Base-by-base conservation (phyloP, 768 basidiomycete species). In the Tulasnella sp. region DNA sequence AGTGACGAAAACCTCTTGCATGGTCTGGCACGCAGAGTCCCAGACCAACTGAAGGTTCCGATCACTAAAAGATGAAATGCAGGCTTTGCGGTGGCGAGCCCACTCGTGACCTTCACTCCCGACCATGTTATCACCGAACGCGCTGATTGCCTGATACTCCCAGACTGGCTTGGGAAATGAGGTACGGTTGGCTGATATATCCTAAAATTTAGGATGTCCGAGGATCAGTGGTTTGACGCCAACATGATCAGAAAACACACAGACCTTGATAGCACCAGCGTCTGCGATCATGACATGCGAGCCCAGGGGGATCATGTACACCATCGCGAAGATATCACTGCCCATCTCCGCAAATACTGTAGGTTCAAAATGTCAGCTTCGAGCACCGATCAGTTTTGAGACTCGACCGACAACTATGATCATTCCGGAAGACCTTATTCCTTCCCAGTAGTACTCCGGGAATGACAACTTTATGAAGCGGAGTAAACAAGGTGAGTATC, bases 81-180 rank as follows among this genome's bases (percentile, higher is more conserved):
- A 29, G 31, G 43, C 44, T 34, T 48, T 49, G 19, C 48, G 38
- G n/a, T 59, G 48, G 22, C 57, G 48, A 27, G n/a, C 49, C 57
- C 57, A 59, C 12, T 46, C 46, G n/a, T 49, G 29, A 10, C 57
- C 57, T 49, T 59, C 57, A 21, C 45, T 49, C 2, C 45, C 49
- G 19, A 59, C 15, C 10, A 59, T 29, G n/a, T 59, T 59, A 46
- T 31, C 34, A 7, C 57, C 57, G 34, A 25, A 59, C 2, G 49
- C 7, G 27, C 29, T 59, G 15, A 59, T 30, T 1, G 49, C 19
- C 15, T 21, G 24, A 19, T 59, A 59, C 30, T 29, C 34, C 19
- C 27, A 25, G 7, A 49, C 31, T 4, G 57, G 57, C 24, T 59
- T 59, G 15, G 29, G 25, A 17, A 59, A 59, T 17, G 31, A 24